These are phyloP conservation scores for Dictyostelium brefeldianum DNA, from an alignment of 78 protist genomes.

Conservation along the genomic window DNA sequence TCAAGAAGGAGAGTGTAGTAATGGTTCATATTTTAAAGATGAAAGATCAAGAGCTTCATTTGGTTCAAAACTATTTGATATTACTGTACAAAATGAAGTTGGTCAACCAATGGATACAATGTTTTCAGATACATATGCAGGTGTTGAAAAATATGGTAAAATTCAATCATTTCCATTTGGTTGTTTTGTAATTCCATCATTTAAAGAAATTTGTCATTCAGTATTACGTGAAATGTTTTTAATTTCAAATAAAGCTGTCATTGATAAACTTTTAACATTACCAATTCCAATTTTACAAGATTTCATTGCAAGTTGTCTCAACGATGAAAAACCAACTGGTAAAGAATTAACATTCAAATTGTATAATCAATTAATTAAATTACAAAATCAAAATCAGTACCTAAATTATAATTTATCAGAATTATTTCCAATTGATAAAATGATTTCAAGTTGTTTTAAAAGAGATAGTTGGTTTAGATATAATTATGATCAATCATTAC, in stretches of 20 bases:
- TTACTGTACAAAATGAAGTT: too few relatives aligned
- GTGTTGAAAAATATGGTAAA: too few relatives aligned
- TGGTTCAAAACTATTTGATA: too few relatives aligned
- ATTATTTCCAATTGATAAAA: constrained; percentile 1
- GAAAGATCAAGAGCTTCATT: too few relatives aligned
- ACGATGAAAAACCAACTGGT: constrained; percentile 51
- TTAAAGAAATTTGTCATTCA: constrained; percentile 13
- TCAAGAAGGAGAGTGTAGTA: too few relatives aligned
- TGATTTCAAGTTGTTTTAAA: neutral
- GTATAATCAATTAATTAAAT: too few relatives aligned
- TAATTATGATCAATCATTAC: neutral
- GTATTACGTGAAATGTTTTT: constrained; percentile 40
- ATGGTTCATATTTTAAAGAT: neutral
- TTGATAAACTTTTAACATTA: neutral
- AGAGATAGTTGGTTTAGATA: constrained; percentile 14
- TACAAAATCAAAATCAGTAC: neutral
- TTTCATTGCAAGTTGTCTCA: neutral
- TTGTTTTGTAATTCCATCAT: constrained; percentile 3
- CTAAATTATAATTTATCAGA: neutral
- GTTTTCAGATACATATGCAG: too few relatives aligned
- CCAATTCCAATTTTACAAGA: neutral
- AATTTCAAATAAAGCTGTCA: neutral
- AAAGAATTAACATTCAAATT: neutral
- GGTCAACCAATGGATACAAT: too few relatives aligned
- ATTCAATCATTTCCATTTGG: neutral